Evolutionary conservation across 176 grass and related monocot species (phyloP).

Genomic region (Cenchrus fungigraminus): DNA sequence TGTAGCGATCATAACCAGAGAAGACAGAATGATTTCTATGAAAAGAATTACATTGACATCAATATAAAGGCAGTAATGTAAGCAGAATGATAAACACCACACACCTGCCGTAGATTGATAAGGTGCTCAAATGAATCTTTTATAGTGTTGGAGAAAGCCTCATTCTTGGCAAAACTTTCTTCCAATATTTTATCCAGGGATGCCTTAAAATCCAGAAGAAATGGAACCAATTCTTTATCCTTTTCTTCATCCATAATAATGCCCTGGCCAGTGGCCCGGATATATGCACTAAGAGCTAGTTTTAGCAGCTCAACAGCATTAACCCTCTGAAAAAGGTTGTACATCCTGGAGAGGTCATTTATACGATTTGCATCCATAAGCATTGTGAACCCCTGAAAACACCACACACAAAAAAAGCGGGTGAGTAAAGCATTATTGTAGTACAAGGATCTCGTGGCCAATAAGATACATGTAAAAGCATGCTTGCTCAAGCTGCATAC

Average conservation of each 20-base stretch:
- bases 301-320: slow-evolving; percentile 91
- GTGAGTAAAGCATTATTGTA: slow-evolving; percentile 13
- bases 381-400: slow-evolving; percentile 78
- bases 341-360: slow-evolving; percentile 81
- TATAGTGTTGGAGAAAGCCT: slow-evolving; percentile 93
- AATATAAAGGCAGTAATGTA: slow-evolving; percentile 10
- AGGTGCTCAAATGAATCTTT: slow-evolving; percentile 99
- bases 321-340: slow-evolving; percentile 93
- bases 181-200: slow-evolving; percentile 97
- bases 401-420: slow-evolving; percentile 8
- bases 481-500: slow-evolving; percentile 27
- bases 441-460: slow-evolving; percentile 9
- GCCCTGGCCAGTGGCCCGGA: slow-evolving; percentile 78
- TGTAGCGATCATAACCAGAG: neutral
- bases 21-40: neutral
- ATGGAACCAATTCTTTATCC: slow-evolving; percentile 92
- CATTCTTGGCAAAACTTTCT: slow-evolving; percentile 96
- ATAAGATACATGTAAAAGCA: slow-evolving; percentile 18
- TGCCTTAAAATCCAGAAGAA: slow-evolving; percentile 91
- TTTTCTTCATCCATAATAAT: slow-evolving; percentile 99
- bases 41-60: neutral
- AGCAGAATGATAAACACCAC: slow-evolving; percentile 25
- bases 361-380: slow-evolving; percentile 99
- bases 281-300: slow-evolving; percentile 88
- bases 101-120: slow-evolving; percentile 99